Percentiles rank a stretch among this genome's conserved stretches.
Conservation (phyloP, 306 rosid genomes). For the Rosa chinensis region DNA sequence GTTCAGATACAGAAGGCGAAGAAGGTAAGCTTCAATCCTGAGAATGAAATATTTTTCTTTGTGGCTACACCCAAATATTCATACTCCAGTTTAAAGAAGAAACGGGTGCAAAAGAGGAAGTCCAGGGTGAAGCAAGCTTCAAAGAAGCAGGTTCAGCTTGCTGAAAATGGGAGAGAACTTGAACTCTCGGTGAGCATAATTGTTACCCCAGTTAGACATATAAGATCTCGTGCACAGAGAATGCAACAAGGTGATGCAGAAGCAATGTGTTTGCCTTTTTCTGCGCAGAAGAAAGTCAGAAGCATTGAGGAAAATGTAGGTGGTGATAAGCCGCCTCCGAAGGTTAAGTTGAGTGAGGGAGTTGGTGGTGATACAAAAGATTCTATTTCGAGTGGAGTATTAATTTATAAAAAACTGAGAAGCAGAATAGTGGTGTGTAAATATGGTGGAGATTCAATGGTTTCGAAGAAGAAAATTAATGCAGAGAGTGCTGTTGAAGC, state of each 20-base stretch:
- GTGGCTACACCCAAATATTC: constrained; percentile 16
- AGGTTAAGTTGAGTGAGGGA: background rate
- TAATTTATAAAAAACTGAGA: constrained; percentile 6
- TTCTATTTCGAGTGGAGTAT: background rate
- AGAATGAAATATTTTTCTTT: constrained; percentile 25
- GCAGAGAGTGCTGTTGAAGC: background rate
- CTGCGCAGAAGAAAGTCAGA: constrained; percentile 20
- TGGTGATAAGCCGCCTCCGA: constrained; percentile 1
- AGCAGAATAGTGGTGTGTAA: constrained; percentile 7
- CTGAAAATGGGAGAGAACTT: background rate
- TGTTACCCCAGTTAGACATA: background rate
- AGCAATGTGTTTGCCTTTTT: background rate
- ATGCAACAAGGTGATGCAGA: background rate
- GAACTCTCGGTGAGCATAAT: background rate
- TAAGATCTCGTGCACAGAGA: constrained; percentile 21
- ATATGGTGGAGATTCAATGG: constrained; percentile 9
- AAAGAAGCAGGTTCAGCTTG: constrained; percentile 6
- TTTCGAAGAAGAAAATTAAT: constrained; percentile 6
- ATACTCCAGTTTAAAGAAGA: constrained; percentile 7
- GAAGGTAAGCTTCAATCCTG: constrained; percentile 36
- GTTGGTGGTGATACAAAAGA: background rate
- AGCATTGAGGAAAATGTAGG: constrained; percentile 3
- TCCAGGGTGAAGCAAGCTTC: background rate
- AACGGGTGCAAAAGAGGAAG: constrained; percentile 8
- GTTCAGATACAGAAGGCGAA: constrained; percentile 6